Evolutionary conservation across 148 eudicot species (phyloP), one percentile per base, ranked within the genome.

Genomic region (Cornus kousa): DNA sequence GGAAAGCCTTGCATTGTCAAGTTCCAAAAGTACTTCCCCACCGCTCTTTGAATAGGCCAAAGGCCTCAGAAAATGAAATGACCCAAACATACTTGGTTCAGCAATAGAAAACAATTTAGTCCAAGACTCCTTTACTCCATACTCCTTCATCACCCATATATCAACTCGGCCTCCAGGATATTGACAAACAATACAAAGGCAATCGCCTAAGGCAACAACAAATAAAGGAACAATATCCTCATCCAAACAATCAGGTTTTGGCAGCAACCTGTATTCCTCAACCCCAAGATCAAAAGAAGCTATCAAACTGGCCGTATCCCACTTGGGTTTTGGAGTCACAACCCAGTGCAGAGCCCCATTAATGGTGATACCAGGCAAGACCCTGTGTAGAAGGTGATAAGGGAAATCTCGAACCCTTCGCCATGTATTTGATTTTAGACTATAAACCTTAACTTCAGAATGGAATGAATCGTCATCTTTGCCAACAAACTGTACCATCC

Each of bases 141-240:
- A 88, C 39, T 74, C 80, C 37, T 83, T 73, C 90, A 88, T 85
- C 19, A 88, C 82, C 90, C 91, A 89, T n/a, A 89, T 23, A 50
- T 89, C 88, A 59, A 64, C 53, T 20, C 70, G 20, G 35, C 43
- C 39, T 23, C 22, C 9, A 1, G 19, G 13, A 74, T 76, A 76
- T 67, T 64, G 65, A 32, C 83, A 16, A 33, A 84, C 3, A 13
- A 82, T 40, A 23, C 70, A 73, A 22, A 88, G 77, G 22, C 69
- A 69, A n/a, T 79, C 86, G 2, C 79, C 82, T 50, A 88, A 43
- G 0, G 59, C 79, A 23, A 68, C 81, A 14, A 82, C 71, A 77
- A 80, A 23, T 12, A 20, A 77, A 64, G 28, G 28, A 28, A 28
- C 28, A 28, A 28, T 28, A 0, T 67, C 48, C 5, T 10, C 24